Evolutionary conservation across 169 alveolate genomes (phyloP).

Genomic region (Plasmodium gonderi): DNA sequence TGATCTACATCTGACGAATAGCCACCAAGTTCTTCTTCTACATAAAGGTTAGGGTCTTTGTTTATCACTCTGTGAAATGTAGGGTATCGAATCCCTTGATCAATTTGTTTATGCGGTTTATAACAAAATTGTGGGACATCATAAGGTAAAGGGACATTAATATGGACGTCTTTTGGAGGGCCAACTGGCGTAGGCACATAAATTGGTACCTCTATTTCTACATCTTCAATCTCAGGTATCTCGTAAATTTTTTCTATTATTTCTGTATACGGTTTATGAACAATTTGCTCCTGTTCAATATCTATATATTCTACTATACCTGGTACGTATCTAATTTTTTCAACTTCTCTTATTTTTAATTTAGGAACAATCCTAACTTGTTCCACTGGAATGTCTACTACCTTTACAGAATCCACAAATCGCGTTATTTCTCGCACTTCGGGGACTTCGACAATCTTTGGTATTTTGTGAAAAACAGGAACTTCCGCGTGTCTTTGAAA

Average conservation of each 20-base stretch:
- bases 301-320: slow-evolving; percentile 79
- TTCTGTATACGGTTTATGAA: slow-evolving; percentile 68
- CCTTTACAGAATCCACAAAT: slow-evolving; percentile 54
- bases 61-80: neutral
- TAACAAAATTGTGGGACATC: slow-evolving; percentile 69
- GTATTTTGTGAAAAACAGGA: slow-evolving; percentile 65
- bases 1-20: neutral
- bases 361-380: slow-evolving; percentile 76
- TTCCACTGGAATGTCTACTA: slow-evolving; percentile 79
- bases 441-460: slow-evolving; percentile 79
- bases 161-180: slow-evolving; percentile 59
- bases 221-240: slow-evolving; percentile 76
- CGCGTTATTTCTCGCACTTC: slow-evolving; percentile 75
- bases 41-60: neutral
- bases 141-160: slow-evolving; percentile 66
- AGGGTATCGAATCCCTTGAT: neutral
- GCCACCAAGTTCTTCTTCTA: slow-evolving; percentile 1
- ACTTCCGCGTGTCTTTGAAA: slow-evolving; percentile 21
- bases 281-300: slow-evolving; percentile 72
- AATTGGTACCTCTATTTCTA: slow-evolving; percentile 67
- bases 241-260: slow-evolving; percentile 75
- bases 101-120: slow-evolving; percentile 28
- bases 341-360: slow-evolving; percentile 76
- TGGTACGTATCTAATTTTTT: slow-evolving; percentile 78
- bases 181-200: slow-evolving; percentile 75